Evolutionary conservation across 441 rosid genomes (phyloP).

Genomic region (Lepidium campestre): DNA sequence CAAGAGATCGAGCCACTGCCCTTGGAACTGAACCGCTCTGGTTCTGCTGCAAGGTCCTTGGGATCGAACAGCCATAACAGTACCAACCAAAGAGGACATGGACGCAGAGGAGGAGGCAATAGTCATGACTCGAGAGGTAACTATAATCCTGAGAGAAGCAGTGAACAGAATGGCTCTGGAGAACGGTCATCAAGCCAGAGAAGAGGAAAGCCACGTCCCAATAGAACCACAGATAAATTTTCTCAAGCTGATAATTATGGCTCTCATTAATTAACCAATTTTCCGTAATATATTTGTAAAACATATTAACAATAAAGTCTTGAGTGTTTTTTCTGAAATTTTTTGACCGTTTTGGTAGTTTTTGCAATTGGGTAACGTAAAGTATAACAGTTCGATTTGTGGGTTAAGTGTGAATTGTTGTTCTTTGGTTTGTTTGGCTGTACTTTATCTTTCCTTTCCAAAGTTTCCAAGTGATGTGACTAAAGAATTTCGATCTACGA

Average conservation of each 20-base stretch:
- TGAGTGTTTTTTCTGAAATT: background rate
- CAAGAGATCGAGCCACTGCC: conserved; percentile 30
- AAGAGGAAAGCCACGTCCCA: conserved; percentile 24
- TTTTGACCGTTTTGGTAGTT: conserved; percentile 1
- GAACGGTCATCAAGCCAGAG: conserved; percentile 26
- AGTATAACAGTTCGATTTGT: background rate
- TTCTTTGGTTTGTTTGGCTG: conserved; percentile 8
- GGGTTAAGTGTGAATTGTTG: conserved; percentile 4
- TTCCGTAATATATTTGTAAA: background rate
- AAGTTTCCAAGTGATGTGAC: conserved; percentile 11
- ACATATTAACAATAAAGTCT: background rate
- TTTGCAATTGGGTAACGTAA: conserved; percentile 6
- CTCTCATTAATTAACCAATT: background rate
- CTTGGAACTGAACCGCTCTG: conserved; percentile 6
- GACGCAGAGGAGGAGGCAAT: conserved; percentile 15
- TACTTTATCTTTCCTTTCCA: background rate
- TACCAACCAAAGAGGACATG: conserved; percentile 14
- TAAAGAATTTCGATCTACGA: conserved; percentile 13
- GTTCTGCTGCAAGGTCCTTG: background rate
- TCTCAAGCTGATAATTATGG: background rate
- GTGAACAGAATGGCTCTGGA: conserved; percentile 7
- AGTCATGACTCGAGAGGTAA: conserved; percentile 8
- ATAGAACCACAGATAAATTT: conserved; percentile 3
- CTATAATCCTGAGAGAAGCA: conserved; percentile 21
- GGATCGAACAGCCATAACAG: conserved; percentile 3